These are phyloP conservation scores for Cladophialophora bantiana DNA, from an alignment of 2,329 filamentous ascomycete species.

Conservation along the genomic window DNA sequence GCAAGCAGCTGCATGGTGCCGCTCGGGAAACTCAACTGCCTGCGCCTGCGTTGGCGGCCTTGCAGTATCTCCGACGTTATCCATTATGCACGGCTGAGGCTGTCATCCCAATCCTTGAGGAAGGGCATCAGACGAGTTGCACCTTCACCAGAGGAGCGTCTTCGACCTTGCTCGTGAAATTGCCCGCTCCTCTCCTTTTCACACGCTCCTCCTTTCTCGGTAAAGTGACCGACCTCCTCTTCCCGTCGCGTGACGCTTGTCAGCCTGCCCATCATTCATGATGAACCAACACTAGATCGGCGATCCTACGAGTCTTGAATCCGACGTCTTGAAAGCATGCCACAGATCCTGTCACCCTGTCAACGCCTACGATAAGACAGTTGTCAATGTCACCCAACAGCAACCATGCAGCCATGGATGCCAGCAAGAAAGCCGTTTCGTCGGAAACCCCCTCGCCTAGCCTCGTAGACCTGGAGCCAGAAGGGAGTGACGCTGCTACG, in stretches of 20 bases:
- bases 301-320: slow-evolving; percentile 5
- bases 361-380: slow-evolving; percentile 1
- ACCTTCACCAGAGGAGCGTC: background rate
- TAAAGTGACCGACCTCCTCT: background rate
- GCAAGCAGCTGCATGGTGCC: slow-evolving; percentile 15
- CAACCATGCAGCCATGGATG: slow-evolving; percentile 34
- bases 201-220: background rate
- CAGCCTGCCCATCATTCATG: slow-evolving; percentile 7
- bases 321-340: slow-evolving; percentile 18
- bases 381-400: slow-evolving; percentile 29
- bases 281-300: slow-evolving; percentile 15
- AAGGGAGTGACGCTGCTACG: background rate
- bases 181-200: background rate
- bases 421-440: slow-evolving; percentile 25
- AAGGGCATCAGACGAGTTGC: background rate
- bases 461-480: slow-evolving; percentile 27
- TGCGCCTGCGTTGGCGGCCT: slow-evolving; percentile 14
- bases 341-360: background rate
- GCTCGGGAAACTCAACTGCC: slow-evolving; percentile 1
- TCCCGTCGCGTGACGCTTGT: slow-evolving; percentile 16
- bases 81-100: slow-evolving; percentile 18
- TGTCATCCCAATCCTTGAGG: slow-evolving; percentile 9
- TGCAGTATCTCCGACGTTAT: slow-evolving; percentile 22
- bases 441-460: slow-evolving; percentile 22
- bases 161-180: slow-evolving; percentile 1